A percentile compares a stretch with the other conserved stretches of the same genome.
phyloP scores from a whole-genome alignment of 768 basidiomycete species.

The Pleurotus tuoliensis region DNA sequence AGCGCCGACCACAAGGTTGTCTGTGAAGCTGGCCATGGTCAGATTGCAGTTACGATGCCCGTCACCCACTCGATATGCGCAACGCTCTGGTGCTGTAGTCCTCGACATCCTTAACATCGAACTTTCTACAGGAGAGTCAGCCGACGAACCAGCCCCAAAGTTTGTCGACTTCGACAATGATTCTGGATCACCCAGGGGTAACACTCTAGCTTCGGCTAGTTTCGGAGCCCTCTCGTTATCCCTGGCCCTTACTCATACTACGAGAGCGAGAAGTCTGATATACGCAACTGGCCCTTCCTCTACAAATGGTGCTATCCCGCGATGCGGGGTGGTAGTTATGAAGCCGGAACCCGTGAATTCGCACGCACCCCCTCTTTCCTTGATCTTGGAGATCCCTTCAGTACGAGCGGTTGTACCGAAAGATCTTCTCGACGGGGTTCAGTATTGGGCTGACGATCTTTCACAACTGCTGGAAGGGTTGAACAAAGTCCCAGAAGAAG shows the following conservation, averaged over 20 bases:
- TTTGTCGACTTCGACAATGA: slow-evolving; percentile 21
- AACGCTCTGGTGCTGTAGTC: slow-evolving; percentile 67
- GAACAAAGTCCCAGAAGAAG: slow-evolving; percentile 16
- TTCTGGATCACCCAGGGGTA: slow-evolving; percentile 4
- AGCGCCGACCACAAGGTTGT: slow-evolving; percentile 9
- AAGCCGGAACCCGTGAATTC: slow-evolving; percentile 16
- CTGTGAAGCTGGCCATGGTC: slow-evolving; percentile 48
- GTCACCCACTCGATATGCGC: slow-evolving; percentile 39
- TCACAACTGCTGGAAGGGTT: slow-evolving; percentile 62
- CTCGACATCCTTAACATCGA: slow-evolving; percentile 57
- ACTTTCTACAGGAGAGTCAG: slow-evolving; percentile 29
- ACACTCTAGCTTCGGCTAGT: slow-evolving; percentile 32
- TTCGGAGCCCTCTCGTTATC: slow-evolving; percentile 47
- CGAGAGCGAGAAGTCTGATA: slow-evolving; percentile 41
- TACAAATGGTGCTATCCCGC: slow-evolving; percentile 16
- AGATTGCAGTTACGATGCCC: slow-evolving; percentile 69
- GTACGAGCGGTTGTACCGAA: slow-evolving; percentile 64
- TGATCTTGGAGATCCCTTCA: slow-evolving; percentile 54
- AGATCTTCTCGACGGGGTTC: slow-evolving; percentile 64
- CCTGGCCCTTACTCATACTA: slow-evolving; percentile 36
- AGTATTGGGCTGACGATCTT: slow-evolving; percentile 86
- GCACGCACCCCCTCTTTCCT: slow-evolving; percentile 19
- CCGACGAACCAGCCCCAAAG: slow-evolving; percentile 17
- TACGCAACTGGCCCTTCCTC: slow-evolving; percentile 43
- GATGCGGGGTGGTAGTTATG: slow-evolving; percentile 32